These are phyloP conservation scores for Paraphoma sp. DNA, from an alignment of 2,329 filamentous ascomycete genomes.

Conservation along the genomic window DNA sequence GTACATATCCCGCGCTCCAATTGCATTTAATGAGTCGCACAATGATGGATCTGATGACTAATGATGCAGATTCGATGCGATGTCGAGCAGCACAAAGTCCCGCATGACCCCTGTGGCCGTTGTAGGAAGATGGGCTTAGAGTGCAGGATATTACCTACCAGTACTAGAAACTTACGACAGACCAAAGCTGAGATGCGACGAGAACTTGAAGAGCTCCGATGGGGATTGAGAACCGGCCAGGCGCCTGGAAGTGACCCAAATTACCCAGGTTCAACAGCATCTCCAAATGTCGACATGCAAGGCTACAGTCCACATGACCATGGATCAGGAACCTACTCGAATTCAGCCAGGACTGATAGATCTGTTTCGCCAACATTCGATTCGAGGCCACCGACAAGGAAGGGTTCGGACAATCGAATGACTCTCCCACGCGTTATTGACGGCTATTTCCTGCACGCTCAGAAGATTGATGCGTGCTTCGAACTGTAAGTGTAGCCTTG, in stretches of 20 bases:
- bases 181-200: conserved; percentile 48
- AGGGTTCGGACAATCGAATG: conserved; percentile 24
- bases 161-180: conserved; percentile 45
- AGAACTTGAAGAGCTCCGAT: conserved; percentile 44
- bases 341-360: conserved; percentile 34
- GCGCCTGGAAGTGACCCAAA: conserved; percentile 26
- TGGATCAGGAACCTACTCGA: conserved; percentile 34
- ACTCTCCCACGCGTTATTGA: conserved; percentile 39
- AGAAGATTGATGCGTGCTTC: conserved; percentile 45
- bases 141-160: conserved; percentile 45
- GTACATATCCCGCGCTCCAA: conserved; percentile 21
- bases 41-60: conserved; percentile 13
- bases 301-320: conserved; percentile 34
- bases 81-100: conserved; percentile 47
- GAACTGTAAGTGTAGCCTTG: conserved; percentile 28
- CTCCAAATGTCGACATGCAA: conserved; percentile 35
- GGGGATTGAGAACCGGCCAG: conserved; percentile 40
- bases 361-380: conserved; percentile 40
- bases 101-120: conserved; percentile 44
- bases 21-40: conserved; percentile 3
- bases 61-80: conserved; percentile 45
- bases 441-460: conserved; percentile 40
- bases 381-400: conserved; percentile 31
- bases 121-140: conserved; percentile 47
- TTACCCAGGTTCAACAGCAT: conserved; percentile 35